A percentile compares a stretch with the other conserved stretches of the same genome.
Conservation (phyloP, 2,329 filamentous ascomycete species). For the Knufia fluminis region DNA sequence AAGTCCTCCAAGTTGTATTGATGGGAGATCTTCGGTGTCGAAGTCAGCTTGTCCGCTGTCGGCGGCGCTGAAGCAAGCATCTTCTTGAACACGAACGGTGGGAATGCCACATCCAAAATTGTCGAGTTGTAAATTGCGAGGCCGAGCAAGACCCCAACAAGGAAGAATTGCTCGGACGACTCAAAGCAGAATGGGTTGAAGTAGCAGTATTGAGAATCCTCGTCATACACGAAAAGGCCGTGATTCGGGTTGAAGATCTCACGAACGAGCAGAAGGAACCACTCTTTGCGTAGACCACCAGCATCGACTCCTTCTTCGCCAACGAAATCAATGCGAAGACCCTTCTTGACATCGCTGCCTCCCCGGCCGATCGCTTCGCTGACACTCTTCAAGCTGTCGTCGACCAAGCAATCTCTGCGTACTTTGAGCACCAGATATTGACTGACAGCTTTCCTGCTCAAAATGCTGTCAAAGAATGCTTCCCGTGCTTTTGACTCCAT, state of each 20-base stretch:
- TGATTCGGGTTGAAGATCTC: slow-evolving; percentile 88
- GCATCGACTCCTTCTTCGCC: slow-evolving; percentile 89
- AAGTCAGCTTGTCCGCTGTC: slow-evolving; percentile 45
- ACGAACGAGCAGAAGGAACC: slow-evolving; percentile 79
- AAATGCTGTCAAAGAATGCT: slow-evolving; percentile 82
- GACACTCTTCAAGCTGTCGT: slow-evolving; percentile 63
- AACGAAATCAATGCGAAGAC: slow-evolving; percentile 70
- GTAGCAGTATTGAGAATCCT: slow-evolving; percentile 83
- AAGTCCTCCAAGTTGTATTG: slow-evolving; percentile 72
- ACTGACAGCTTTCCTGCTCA: slow-evolving; percentile 62
- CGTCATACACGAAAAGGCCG: slow-evolving; percentile 86
- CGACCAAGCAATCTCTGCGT: slow-evolving; percentile 58
- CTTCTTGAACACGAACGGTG: slow-evolving; percentile 83
- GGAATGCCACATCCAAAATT: slow-evolving; percentile 78
- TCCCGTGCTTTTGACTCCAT: slow-evolving; percentile 84
- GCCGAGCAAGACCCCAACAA: slow-evolving; percentile 79
- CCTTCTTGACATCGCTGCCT: slow-evolving; percentile 82
- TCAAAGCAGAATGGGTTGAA: slow-evolving; percentile 88
- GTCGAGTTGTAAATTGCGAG: slow-evolving; percentile 93
- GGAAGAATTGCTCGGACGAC: slow-evolving; percentile 82
- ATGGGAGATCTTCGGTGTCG: slow-evolving; percentile 50
- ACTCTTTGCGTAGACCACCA: slow-evolving; percentile 83
- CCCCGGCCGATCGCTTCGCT: slow-evolving; percentile 75
- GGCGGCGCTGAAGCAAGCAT: slow-evolving; percentile 67
- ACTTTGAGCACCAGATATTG: slow-evolving; percentile 71